Evolutionary conservation across 257 asterid species (phyloP), one percentile per base, ranked within the genome.

Genomic region (Paraleonurus japonicus): DNA sequence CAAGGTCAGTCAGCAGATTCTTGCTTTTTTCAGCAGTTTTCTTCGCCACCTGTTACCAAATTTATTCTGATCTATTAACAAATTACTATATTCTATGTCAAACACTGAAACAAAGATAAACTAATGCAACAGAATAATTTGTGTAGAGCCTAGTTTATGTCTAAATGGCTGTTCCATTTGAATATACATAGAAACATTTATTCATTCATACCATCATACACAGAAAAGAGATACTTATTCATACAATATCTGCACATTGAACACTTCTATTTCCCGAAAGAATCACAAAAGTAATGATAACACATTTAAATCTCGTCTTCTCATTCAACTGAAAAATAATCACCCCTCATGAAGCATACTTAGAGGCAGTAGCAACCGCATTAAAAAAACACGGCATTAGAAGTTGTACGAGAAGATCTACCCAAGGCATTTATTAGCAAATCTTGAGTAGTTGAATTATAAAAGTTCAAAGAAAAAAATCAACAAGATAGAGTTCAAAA

Each of bases 1-100:
- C 98, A 23, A 90, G 84, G 83, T 93, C 98, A 72, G 90, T 87
- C 68, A 90, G 81, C 48, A 93, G 81, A 75, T 86, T 84, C 92
- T 93, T 93, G 82, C 97, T 93, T 76, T 89, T 92, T 73, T 90
- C 92, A 41, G 98, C 97, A 63, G 97, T 92, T 75, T 77, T 90
- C 86, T 90, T 90, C 33, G 98, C 96, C 65, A 83, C 98, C 98
- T 93, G 84, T 57, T 27, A 69, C 73, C 53, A 76, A n/a, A 68
- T 51, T 35, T 53, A 48, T 35, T 47, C 22, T 47, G 22, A 47
- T 47, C 22, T 32, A 73, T 22, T 33, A 27, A 28, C 13, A 47
- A 24, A 17, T 27, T 59, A 19, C 41, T 23, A 66, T 7, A 70
- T 24, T 37, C 11, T 58, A 43, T 22, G 71, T 24, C 16, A 65